phyloP scores from a whole-genome alignment of 2,329 filamentous ascomycete species.

The Dryadomyces quercivorus region DNA sequence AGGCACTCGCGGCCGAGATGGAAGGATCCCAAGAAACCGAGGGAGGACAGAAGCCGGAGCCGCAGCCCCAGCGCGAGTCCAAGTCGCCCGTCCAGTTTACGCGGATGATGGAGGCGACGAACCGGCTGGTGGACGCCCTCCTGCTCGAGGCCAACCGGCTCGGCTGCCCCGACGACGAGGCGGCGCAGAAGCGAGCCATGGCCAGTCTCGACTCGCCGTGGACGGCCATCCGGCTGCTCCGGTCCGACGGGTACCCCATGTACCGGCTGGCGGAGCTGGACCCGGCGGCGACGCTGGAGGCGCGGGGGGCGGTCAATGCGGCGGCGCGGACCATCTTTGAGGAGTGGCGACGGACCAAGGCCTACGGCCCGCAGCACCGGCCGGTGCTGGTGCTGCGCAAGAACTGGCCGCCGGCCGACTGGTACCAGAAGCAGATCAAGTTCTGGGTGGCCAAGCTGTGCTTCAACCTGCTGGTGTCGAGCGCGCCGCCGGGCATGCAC shows the following conservation, averaged over 20 bases:
- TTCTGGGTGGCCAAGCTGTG: slow-evolving; percentile 30
- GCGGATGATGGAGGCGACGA: slow-evolving; percentile 13
- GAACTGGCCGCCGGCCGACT: not conserved
- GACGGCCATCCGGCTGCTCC: slow-evolving; percentile 20
- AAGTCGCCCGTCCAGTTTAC: slow-evolving; percentile 6
- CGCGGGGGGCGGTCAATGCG: slow-evolving; percentile 14
- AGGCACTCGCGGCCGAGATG: not conserved
- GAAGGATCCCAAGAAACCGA: not conserved
- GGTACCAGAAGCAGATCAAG: slow-evolving; percentile 8
- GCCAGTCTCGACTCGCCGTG: slow-evolving; percentile 19
- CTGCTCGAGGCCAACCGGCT: slow-evolving; percentile 17
- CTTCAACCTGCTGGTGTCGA: slow-evolving; percentile 54
- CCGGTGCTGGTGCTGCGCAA: not conserved
- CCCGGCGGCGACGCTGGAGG: slow-evolving; percentile 6
- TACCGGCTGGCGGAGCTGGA: slow-evolving; percentile 17
- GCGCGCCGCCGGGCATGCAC: slow-evolving; percentile 49
- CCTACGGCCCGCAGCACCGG: not conserved
- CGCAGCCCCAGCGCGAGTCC: slow-evolving; percentile 19
- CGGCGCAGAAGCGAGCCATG: slow-evolving; percentile 9
- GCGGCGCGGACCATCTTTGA: slow-evolving; percentile 15
- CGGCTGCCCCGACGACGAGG: slow-evolving; percentile 12
- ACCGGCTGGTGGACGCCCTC: slow-evolving; percentile 19
- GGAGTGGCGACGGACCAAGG: slow-evolving; percentile 12
- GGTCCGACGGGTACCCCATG: slow-evolving; percentile 21
- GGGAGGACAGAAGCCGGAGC: not conserved